Base-by-base conservation (phyloP, 768 basidiomycete genomes). In the Suillus fuscotomentosus region DNA sequence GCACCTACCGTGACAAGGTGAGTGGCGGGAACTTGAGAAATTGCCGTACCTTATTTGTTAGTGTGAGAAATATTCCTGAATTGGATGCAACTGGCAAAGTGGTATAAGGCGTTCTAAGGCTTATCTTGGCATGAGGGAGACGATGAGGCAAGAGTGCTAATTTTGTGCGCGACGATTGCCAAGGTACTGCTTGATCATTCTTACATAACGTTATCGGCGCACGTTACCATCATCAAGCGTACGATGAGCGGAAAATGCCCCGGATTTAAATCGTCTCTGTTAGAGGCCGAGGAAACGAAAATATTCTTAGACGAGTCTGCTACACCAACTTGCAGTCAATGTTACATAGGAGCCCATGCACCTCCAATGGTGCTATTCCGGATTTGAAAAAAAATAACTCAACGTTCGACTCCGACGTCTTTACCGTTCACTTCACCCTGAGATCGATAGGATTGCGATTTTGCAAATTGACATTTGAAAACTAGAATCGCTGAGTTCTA, bases 401-500 rank as follows among this genome's bases (percentile, higher is more conserved):
- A 17, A 57, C 14, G 5, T 39, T 15, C 34, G 24, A 57, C 24
- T 42, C 17, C 41, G 41, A 59, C 41, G 27, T 24, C 22, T 41
- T 39, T 41, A 24, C 39, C 24, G 24, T 27, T 59, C 56, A 42
- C 56, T 27, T 59, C 56, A 27, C 27, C 24, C 41, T 42, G 17
- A 20, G 51, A 34, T 54, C 27, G 24, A 17, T 41, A 57, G 38
- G 56, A 17, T 57, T 57, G 15, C 15, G 22, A 17, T 57, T 57
- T 57, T 39, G 56, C 56, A 57, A 39, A 59, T 43, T 22, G 41
- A 42, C 56, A 53, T 53, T 59, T 59, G 41, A 42, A 59, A 38
- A 22, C 41, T 59, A 42, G 11, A 59, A 27, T 59, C 57, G 41
- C 57, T 20, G 39, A 59, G 39, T 57, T 57, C 24, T 13, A 41